A percentile compares a stretch with the other conserved stretches of the same genome.
phyloP scores from a whole-genome alignment of 2,329 filamentous ascomycete genomes.

The Colletotrichum camelliae region DNA sequence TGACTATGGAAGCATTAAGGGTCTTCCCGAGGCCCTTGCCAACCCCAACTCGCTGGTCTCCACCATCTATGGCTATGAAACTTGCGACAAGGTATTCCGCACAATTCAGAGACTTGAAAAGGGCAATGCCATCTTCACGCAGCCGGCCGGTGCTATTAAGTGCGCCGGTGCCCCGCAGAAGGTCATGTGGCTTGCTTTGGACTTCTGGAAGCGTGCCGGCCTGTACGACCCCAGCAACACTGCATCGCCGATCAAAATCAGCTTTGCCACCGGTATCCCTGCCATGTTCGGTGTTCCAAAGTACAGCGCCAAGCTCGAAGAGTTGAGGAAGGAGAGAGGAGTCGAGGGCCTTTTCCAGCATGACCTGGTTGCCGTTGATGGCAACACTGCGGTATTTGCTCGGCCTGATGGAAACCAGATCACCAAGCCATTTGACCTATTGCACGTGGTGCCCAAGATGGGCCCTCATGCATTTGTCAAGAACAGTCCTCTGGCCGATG shows the following conservation, averaged over 20 bases:
- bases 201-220: conserved; percentile 61
- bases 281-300: conserved; percentile 67
- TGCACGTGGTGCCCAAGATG: conserved; percentile 66
- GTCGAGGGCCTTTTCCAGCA: conserved; percentile 66
- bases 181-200: conserved; percentile 66
- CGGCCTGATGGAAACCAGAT: conserved; percentile 48
- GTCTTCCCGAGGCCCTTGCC: conserved; percentile 60
- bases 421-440: conserved; percentile 54
- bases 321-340: conserved; percentile 56
- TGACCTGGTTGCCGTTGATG: conserved; percentile 58
- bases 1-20: conserved; percentile 56
- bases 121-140: conserved; percentile 64
- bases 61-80: conserved; percentile 63
- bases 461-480: conserved; percentile 59
- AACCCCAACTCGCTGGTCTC: conserved; percentile 54
- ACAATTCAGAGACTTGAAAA: conserved; percentile 51
- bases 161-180: conserved; percentile 68
- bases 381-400: conserved; percentile 57
- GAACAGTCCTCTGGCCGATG: conserved; percentile 58
- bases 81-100: conserved; percentile 56
- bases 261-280: conserved; percentile 60
- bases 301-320: conserved; percentile 59
- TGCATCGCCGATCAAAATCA: conserved; percentile 53
- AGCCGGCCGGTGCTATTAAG: conserved; percentile 63
- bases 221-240: conserved; percentile 49